These are phyloP conservation scores for Suillus americanus DNA, from an alignment of 768 basidiomycete species.

Conservation along the genomic window DNA sequence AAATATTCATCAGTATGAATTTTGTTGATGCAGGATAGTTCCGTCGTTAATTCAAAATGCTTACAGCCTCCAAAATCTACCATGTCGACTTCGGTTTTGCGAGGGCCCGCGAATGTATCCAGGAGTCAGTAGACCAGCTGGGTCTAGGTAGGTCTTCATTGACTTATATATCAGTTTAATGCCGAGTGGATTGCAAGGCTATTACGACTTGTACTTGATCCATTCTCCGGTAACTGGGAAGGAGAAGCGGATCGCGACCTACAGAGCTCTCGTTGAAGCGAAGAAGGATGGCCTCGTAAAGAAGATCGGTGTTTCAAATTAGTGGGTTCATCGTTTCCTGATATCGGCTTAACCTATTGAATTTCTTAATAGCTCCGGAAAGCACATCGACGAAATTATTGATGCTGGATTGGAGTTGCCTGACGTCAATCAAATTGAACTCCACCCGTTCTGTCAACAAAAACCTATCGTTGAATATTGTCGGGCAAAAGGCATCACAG, in stretches of 20 bases:
- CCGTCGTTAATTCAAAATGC: background rate
- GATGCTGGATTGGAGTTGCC: slow-evolving; percentile 26
- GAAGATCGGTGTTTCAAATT: slow-evolving; percentile 48
- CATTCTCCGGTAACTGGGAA: slow-evolving; percentile 43
- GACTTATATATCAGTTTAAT: background rate
- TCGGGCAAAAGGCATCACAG: slow-evolving; percentile 50
- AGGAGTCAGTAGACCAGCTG: slow-evolving; percentile 25
- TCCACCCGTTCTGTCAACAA: slow-evolving; percentile 83
- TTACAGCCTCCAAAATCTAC: slow-evolving; percentile 23
- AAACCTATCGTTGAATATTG: slow-evolving; percentile 74
- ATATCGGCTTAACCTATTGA: background rate
- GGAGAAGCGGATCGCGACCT: slow-evolving; percentile 38
- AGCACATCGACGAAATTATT: slow-evolving; percentile 25
- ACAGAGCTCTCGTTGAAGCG: slow-evolving; percentile 37
- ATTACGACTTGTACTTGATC: slow-evolving; percentile 48
- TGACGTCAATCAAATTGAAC: slow-evolving; percentile 37
- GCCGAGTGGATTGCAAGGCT: slow-evolving; percentile 27
- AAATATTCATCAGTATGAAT: slow-evolving; percentile 30
- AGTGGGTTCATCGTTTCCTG: slow-evolving; percentile 26
- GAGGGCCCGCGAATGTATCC: slow-evolving; percentile 13
- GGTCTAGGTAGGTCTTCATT: slow-evolving; percentile 16
- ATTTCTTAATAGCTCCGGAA: slow-evolving; percentile 20
- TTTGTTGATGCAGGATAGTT: background rate
- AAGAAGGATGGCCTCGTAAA: slow-evolving; percentile 37
- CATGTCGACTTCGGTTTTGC: slow-evolving; percentile 14